These are phyloP conservation scores for Chenopodium suecicum DNA, from an alignment of 148 eudicot species.

Conservation along the genomic window DNA sequence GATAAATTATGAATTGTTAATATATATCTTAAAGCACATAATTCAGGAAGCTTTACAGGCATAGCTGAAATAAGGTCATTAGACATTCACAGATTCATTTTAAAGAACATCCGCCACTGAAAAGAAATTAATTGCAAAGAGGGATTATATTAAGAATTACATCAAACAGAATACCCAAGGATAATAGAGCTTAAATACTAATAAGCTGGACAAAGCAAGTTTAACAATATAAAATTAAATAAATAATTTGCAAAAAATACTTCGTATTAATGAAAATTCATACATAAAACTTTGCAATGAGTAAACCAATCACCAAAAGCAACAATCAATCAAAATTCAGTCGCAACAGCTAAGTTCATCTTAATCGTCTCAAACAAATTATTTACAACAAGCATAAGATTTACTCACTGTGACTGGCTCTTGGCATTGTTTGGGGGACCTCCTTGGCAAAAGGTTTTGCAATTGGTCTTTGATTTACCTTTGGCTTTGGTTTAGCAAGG, in stretches of 20 bases:
- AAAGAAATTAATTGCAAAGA: neutral
- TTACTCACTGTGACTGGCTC: constrained; percentile 35
- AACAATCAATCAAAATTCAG: neutral
- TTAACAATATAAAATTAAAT: too few relatives aligned
- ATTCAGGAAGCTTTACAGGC: neutral
- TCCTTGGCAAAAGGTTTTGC: constrained; percentile 29
- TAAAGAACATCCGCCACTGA: neutral
- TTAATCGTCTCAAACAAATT: neutral
- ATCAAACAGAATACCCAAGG: neutral
- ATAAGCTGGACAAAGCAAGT: neutral
- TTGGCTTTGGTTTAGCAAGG: constrained; percentile 54
- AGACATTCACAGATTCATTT: neutral
- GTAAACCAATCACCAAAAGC: neutral
- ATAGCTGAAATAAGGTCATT: neutral
- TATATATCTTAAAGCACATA: neutral
- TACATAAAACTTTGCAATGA: neutral
- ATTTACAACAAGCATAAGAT: neutral
- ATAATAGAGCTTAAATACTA: neutral
- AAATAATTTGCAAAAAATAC: neutral
- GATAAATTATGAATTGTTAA: neutral
- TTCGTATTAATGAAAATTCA: too few relatives aligned
- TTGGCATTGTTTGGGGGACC: constrained; percentile 27
- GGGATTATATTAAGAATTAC: too few relatives aligned
- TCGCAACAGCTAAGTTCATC: neutral
- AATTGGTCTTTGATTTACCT: constrained; percentile 38